Evolutionary conservation across 1,284 basidiomycete species (phyloP).

Genomic region (Vanrija humicola): DNA sequence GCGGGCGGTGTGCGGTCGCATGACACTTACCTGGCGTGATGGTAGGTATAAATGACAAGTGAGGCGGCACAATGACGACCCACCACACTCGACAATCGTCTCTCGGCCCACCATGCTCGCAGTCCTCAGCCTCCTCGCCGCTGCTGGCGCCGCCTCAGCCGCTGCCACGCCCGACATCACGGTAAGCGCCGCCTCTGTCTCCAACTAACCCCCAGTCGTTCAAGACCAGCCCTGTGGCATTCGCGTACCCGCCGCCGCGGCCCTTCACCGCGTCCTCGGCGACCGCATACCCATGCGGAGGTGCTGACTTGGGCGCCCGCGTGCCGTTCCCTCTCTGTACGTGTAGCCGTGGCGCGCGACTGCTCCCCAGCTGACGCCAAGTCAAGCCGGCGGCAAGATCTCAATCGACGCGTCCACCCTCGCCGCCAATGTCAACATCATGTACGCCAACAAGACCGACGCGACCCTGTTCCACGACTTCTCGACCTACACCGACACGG

Average conservation of each 20-base stretch:
- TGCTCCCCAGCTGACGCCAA: not conserved
- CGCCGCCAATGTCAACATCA: conserved; percentile 17
- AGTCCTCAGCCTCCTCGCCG: not conserved
- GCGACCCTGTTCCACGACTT: conserved; percentile 14
- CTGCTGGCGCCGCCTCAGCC: not conserved
- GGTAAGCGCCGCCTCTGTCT: conserved; percentile 5
- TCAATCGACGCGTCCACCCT: conserved; percentile 14
- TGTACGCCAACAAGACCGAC: conserved; percentile 22
- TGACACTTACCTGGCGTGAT: no score
- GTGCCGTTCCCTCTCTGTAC: no score
- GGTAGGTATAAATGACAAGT: no score
- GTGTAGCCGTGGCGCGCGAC: no score
- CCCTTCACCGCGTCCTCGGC: conserved; percentile 17
- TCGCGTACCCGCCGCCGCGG: conserved; percentile 16
- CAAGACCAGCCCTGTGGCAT: conserved; percentile 12
- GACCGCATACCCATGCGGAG: conserved; percentile 22
- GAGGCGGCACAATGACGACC: no score
- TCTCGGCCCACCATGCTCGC: conserved; percentile 6
- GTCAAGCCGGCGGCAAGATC: conserved; percentile 22
- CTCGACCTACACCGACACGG: conserved; percentile 20
- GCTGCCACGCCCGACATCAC: conserved; percentile 16
- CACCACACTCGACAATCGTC: not conserved
- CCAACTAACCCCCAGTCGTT: conserved; percentile 9
- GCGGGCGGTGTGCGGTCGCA: no score
- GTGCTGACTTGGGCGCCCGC: conserved; percentile 10